Evolutionary conservation across 106 monocot species (phyloP), one percentile per base, ranked within the genome.

Genomic region (Allium sativum): DNA sequence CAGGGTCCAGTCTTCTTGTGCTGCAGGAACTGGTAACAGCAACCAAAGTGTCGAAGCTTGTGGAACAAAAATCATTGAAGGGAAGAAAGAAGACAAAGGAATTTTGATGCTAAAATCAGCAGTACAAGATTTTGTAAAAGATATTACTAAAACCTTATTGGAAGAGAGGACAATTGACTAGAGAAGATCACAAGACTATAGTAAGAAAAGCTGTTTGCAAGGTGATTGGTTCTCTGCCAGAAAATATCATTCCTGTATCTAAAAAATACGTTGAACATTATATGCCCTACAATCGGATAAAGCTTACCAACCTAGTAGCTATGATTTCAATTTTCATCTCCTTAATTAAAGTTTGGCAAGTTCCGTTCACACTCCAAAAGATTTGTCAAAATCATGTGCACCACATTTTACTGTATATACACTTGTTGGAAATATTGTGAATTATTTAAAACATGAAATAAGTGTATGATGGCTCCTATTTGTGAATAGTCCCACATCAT

Each of bases 191-290:
- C 59, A 87, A 74, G 15, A 79, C 61, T 19, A 77, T 87, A 19
- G 82, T 82, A 31, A 87, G 82, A 64, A 87, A 77, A 62, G 67
- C 71, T 12, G 82, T 82, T 9, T 82, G 82, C 12, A 87, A 87
- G 58, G 87, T 87, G 10, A 55, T 65, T 21, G 44, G 61, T 57
- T 42, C 69, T 44, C n/a, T 74, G 58, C 70, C 65, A 40, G 55
- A 65, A 10, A 11, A 66, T 17, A 60, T 68, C 45, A 74, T 87
- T 45, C 87, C 87, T 50, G 52, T 52, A 18, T 77, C 73, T 12
- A 63, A 68, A 40, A 76, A 73, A 55, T 62, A 62, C 40, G 70
- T 87, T 65, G 79, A 87, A 59, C 52, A 41, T 10, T 82, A 79
- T 53, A 11, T 87, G 21, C 56, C 62, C 2, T 65, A 56, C 55